Evolutionary conservation across 306 rosid genomes (phyloP).

Genomic region (Cyamopsis tetragonoloba): DNA sequence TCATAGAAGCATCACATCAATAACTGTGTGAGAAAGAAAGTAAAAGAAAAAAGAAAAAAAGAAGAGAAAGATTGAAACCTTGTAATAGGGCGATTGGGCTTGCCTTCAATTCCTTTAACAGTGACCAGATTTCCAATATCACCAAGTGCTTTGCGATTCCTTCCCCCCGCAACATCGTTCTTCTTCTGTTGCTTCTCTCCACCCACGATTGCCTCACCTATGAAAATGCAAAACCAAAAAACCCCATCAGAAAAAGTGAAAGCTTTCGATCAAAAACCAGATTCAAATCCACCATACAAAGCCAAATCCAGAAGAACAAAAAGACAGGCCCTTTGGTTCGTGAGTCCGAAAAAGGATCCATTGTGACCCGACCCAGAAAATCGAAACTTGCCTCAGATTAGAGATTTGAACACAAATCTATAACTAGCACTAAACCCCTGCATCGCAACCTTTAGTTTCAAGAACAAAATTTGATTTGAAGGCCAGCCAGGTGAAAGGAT

Average conservation of each 20-base stretch:
- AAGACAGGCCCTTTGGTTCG: neutral
- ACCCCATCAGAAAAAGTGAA: neutral
- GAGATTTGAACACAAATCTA: too few species aligned
- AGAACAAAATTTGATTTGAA: too few species aligned
- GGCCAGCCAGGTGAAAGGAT: neutral
- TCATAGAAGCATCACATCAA: neutral
- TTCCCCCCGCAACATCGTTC: conserved; percentile 48
- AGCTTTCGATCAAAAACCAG: neutral
- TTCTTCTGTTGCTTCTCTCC: conserved; percentile 60
- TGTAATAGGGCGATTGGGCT: conserved; percentile 83
- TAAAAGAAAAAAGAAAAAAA: neutral
- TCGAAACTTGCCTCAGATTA: neutral
- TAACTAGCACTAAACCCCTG: too few species aligned
- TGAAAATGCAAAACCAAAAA: neutral
- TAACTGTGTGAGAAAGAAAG: neutral
- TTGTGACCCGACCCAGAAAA: neutral
- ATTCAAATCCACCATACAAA: neutral
- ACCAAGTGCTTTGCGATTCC: conserved; percentile 58
- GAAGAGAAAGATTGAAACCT: conserved; percentile 42
- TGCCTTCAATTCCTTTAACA: conserved; percentile 45
- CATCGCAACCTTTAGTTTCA: too few species aligned
- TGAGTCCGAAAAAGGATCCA: neutral
- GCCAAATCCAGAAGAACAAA: neutral
- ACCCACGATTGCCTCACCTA: conserved; percentile 56
- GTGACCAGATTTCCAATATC: conserved; percentile 75